Base-by-base conservation (phyloP, 139 green algal species). In the Chlamydomonas incerta region DNA sequence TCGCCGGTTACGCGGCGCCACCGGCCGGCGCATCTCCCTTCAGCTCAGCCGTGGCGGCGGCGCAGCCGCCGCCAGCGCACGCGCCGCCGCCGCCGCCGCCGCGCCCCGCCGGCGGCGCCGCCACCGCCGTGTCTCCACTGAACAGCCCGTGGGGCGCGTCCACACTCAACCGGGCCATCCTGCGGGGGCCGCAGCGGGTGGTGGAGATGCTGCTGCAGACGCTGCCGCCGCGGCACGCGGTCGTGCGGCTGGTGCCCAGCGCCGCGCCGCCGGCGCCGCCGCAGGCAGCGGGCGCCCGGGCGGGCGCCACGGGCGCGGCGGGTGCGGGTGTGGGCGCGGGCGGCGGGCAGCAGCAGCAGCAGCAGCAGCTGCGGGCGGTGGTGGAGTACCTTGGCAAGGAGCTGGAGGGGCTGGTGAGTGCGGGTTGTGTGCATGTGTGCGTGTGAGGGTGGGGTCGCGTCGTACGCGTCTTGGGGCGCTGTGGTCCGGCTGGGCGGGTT, bases 281-380 rank as follows among this genome's bases (percentile, higher is more conserved):
- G 37, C 18, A 20, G 68, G 34, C 34, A 20, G 34, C 34, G 15
- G 34, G 57, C 3, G 57, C 57, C 20, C 8, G 34, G 68, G 18
- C 29, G 68, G 34, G 68, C 20, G 34, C 18, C 3, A 17, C 24
- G 23, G 11, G 65, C 26, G 15, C 6, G 6, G 65, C 65, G 63
- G 37, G 41, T 3, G 37, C 35, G 11, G 35, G 70, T 35, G 17
- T 50, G n/a, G n/a, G n/a, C n/a, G n/a, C n/a, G n/a, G 47, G 34
- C 29, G 23, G 41, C 41, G 50, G n/a, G 72, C 46, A 68, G 17
- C n/a, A 15, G 50, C n/a, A 46, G 50, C 41, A 41, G n/a, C 52
- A 81, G 2, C 41, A 77, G 31, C 73, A 81, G 73, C 52, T 47
- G 31, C 50, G 41, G n/a, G 76, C 76, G 20, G 37, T 83, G 41